Evolutionary conservation across 2,329 filamentous ascomycete species (phyloP).

Genomic region (Aspergillus caelatus): DNA sequence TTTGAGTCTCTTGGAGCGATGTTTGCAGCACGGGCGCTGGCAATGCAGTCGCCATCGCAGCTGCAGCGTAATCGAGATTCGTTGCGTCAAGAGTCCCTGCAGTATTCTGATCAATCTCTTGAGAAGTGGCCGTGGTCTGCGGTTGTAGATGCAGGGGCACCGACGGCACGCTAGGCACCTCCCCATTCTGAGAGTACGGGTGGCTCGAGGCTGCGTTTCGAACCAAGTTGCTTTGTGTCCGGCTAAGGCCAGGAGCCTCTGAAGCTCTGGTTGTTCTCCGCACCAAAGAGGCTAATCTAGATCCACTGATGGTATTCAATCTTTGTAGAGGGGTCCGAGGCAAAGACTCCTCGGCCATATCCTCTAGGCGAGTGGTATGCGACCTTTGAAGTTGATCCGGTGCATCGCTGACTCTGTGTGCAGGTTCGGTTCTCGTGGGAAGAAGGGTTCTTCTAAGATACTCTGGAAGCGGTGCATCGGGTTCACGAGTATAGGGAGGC

Average conservation of each 20-base stretch:
- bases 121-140: background rate
- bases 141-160: conserved; percentile 2
- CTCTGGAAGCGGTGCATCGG: conserved; percentile 42
- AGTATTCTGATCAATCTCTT: background rate
- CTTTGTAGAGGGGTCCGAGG: conserved; percentile 32
- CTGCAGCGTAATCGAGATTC: background rate
- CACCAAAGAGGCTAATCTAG: conserved; percentile 20
- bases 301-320: conserved; percentile 29
- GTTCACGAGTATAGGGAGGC: conserved; percentile 65
- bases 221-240: conserved; percentile 17
- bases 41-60: background rate
- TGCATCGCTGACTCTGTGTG: conserved; percentile 14
- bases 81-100: too few relatives aligned
- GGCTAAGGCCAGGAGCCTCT: conserved; percentile 13
- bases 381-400: conserved; percentile 23
- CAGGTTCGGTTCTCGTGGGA: conserved; percentile 27
- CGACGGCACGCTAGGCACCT: conserved; percentile 6
- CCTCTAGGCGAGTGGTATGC: conserved; percentile 30
- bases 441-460: conserved; percentile 38
- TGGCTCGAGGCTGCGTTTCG: conserved; percentile 16
- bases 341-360: conserved; percentile 22
- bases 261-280: conserved; percentile 24
- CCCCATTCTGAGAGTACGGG: conserved; percentile 4
- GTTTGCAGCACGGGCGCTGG: background rate
- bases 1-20: background rate